phyloP scores from a whole-genome alignment of 108 stramenopile genomes.

The Nitzschia inconspicua region DNA sequence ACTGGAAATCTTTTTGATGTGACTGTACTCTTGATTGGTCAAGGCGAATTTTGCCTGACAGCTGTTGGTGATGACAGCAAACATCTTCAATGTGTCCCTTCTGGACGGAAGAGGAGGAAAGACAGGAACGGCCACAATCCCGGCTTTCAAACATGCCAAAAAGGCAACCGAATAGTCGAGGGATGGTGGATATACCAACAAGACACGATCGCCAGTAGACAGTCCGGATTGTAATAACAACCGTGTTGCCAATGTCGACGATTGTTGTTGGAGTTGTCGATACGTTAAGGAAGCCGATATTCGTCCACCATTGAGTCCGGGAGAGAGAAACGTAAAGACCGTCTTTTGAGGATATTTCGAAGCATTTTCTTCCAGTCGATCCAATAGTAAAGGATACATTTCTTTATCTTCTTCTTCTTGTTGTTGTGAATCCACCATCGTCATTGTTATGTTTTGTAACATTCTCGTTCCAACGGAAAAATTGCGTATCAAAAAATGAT shows the following conservation, averaged over 20 bases:
- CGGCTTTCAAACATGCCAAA: constrained; percentile 91
- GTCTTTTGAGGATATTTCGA: constrained; percentile 29
- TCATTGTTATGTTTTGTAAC: too few relatives aligned
- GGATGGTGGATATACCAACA: constrained; percentile 96
- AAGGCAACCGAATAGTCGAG: constrained; percentile 95
- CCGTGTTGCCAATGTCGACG: constrained; percentile 25
- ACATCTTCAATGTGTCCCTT: constrained; percentile 73
- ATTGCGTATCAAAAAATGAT: too few relatives aligned
- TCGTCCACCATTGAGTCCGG: constrained; percentile 47
- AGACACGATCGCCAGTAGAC: constrained; percentile 42
- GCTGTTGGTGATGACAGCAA: constrained; percentile 66
- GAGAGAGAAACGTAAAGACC: constrained; percentile 40
- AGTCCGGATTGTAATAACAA: constrained; percentile 24
- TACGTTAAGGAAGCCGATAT: constrained; percentile 39
- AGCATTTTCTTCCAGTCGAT: constrained; percentile 31
- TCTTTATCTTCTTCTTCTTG: not conserved
- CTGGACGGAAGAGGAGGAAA: constrained; percentile 94
- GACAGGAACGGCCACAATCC: constrained; percentile 90
- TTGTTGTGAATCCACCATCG: too few relatives aligned
- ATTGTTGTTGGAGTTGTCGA: constrained; percentile 18
- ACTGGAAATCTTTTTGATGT: constrained; percentile 59
- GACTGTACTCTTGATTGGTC: constrained; percentile 82
- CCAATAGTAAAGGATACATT: constrained; percentile 14
- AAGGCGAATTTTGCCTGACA: constrained; percentile 86
- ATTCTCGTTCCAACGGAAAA: too few relatives aligned